Evolutionary conservation across 2,329 filamentous ascomycete genomes (phyloP).

Genomic region (Cordyceps fumosorosea): DNA sequence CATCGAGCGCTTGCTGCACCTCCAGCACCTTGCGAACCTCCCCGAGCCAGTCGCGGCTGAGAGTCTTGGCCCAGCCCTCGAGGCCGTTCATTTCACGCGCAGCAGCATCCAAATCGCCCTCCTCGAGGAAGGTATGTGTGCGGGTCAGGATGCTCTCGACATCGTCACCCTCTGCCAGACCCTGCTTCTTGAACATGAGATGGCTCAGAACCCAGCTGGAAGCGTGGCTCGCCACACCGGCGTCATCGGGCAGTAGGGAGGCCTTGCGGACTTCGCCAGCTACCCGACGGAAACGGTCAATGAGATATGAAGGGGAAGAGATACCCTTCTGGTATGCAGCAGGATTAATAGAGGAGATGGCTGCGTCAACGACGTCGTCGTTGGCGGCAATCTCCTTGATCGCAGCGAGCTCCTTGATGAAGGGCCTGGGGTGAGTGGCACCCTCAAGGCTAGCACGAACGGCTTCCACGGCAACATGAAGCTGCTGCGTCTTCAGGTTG

Average conservation of each 20-base stretch:
- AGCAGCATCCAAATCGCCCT: constrained; percentile 85
- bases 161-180: constrained; percentile 74
- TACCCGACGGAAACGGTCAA: constrained; percentile 93
- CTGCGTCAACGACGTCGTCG: constrained; percentile 81
- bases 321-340: constrained; percentile 88
- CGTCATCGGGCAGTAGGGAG: constrained; percentile 82
- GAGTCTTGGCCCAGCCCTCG: constrained; percentile 88
- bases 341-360: constrained; percentile 94
- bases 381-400: constrained; percentile 85
- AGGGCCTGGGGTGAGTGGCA: constrained; percentile 66
- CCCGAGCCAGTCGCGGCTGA: constrained; percentile 88
- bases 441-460: constrained; percentile 79
- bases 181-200: constrained; percentile 92
- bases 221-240: constrained; percentile 89
- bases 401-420: constrained; percentile 86
- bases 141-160: constrained; percentile 90
- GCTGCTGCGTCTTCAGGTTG: constrained; percentile 90
- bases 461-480: constrained; percentile 91
- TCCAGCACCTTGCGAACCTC: constrained; percentile 91
- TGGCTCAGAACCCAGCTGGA: constrained; percentile 87
- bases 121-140: constrained; percentile 84
- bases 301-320: constrained; percentile 73
- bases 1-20: constrained; percentile 92
- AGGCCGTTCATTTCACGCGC: constrained; percentile 93
- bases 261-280: constrained; percentile 91